Base-by-base conservation (phyloP, 2,329 filamentous ascomycete species). In the Bretziella fagacearum region DNA sequence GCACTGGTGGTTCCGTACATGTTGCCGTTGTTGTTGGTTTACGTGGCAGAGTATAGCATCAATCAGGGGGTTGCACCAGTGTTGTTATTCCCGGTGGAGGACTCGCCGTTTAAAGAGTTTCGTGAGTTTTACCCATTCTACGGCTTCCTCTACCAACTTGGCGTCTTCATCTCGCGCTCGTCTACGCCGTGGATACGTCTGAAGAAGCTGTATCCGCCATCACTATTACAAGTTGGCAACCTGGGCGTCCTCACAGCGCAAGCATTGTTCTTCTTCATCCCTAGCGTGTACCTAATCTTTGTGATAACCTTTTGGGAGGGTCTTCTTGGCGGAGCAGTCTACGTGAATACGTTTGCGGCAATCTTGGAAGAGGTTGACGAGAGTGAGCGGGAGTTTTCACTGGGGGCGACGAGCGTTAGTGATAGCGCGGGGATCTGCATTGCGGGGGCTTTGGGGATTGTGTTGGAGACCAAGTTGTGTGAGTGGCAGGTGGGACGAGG, bases 61-160 rank as follows among this genome's bases (percentile, higher is more conserved):
- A 96, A 96, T 64, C 87, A 94, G 65, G 89, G 87, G 29, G 85
- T 96, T 1, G 71, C 85, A 0, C 89, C 91, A 1, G 94, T 86
- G 0, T 68, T 96, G 0, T 73, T 98, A 3, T 98, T 94, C 58
- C 85, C 87, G 0, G 68, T 95, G 1, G 58, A 69, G 1, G 63
- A 72, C 8, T 81, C 83, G 1, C 91, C 91, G 0, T 96, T 96
- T 59, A 64, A 67, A 26, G 74, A 84, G 54, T 91, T 79, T 59
- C 79, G 89, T 33, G 81, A 79, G 26, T 96, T 95, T 60, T 98
- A 98, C 57, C 87, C 89, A 1, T 84, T 89, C 52, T 98, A 98
- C 62, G 82, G 82, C 53, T 87, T 93, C 49, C 79, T 96, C 52
- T 96, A 98, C 62, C 89, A 98, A 65, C 68, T 87, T 2, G 91